Evolutionary conservation across 352 stramenopile genomes (phyloP).

Genomic region (Globisporangium viniferum): DNA sequence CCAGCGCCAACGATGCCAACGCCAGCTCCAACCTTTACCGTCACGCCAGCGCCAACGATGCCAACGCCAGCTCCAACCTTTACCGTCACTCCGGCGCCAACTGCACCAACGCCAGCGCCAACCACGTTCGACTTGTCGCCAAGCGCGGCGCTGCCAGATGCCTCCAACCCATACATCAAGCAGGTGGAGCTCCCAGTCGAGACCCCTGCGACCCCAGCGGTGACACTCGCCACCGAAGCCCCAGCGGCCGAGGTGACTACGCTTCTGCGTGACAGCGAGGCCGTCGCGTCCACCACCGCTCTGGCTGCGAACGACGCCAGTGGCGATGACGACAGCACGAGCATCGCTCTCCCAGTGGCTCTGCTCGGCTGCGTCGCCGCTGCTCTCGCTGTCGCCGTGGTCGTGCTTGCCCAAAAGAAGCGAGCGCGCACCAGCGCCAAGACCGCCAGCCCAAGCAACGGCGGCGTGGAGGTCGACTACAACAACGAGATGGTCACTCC

Average conservation of each 20-base stretch:
- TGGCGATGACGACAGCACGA: background rate
- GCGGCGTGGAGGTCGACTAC: slow-evolving; percentile 14
- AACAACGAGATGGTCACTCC: slow-evolving; percentile 23
- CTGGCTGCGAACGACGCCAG: background rate
- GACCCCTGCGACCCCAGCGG: slow-evolving; percentile 5
- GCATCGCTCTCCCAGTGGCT: slow-evolving; percentile 8
- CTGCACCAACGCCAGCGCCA: background rate
- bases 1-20: slow-evolving; percentile 13
- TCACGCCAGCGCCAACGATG: slow-evolving; percentile 5
- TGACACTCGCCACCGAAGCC: slow-evolving; percentile 8
- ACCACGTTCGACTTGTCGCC: background rate
- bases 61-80: slow-evolving; percentile 13
- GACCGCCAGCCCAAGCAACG: slow-evolving; percentile 4
- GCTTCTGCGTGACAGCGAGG: slow-evolving; percentile 14
- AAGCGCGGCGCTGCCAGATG: background rate
- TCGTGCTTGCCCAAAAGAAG: slow-evolving; percentile 19
- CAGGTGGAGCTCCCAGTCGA: slow-evolving; percentile 11
- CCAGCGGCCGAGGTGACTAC: background rate
- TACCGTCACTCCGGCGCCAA: background rate
- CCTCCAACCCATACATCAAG: slow-evolving; percentile 16
- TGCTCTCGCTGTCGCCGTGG: slow-evolving; percentile 15
- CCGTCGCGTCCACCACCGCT: background rate
- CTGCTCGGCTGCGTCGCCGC: slow-evolving; percentile 16
- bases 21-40: slow-evolving; percentile 6
- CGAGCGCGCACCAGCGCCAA: background rate